Conservation (phyloP, 352 stramenopile species). For the Phytophthora idaei region DNA sequence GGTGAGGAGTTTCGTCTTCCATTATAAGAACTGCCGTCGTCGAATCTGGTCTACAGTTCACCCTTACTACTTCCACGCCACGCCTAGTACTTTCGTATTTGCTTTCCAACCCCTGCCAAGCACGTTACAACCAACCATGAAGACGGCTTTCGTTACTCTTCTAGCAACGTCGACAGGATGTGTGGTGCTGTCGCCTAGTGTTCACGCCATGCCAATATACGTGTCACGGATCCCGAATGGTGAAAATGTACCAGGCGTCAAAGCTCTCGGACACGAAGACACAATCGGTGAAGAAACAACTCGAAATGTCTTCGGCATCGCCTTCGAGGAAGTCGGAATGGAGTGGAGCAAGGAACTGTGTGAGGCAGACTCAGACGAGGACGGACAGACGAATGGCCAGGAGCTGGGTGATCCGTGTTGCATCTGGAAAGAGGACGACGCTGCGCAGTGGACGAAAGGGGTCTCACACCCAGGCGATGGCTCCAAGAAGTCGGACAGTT, state of each 20-base stretch:
- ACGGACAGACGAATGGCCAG: slow-evolving; percentile 84
- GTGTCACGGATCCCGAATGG: slow-evolving; percentile 33
- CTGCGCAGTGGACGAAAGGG: slow-evolving; percentile 15
- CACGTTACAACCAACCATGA: slow-evolving; percentile 1
- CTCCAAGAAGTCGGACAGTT: slow-evolving; percentile 25
- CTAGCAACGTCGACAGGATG: neutral
- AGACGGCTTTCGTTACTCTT: neutral
- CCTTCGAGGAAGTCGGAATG: slow-evolving; percentile 35
- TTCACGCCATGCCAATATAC: slow-evolving; percentile 25
- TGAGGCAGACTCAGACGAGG: slow-evolving; percentile 71
- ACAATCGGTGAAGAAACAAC: slow-evolving; percentile 14
- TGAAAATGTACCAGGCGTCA: slow-evolving; percentile 34
- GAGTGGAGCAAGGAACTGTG: slow-evolving; percentile 57
- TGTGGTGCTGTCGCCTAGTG: neutral
- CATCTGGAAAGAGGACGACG: slow-evolving; percentile 42
- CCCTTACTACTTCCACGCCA: neutral
- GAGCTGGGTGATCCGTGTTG: slow-evolving; percentile 86
- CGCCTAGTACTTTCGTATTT: neutral
- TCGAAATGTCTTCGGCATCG: slow-evolving; percentile 57
- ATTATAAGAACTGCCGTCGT: slow-evolving; percentile 19
- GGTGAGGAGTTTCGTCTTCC: slow-evolving; percentile 16
- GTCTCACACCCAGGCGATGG: slow-evolving; percentile 38
- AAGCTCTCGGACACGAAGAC: slow-evolving; percentile 42
- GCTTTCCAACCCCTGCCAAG: neutral
- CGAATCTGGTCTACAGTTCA: slow-evolving; percentile 14